Base-by-base conservation (phyloP, 202 grass and related monocot genomes). In the Schoenoplectus tabernaemontani region DNA sequence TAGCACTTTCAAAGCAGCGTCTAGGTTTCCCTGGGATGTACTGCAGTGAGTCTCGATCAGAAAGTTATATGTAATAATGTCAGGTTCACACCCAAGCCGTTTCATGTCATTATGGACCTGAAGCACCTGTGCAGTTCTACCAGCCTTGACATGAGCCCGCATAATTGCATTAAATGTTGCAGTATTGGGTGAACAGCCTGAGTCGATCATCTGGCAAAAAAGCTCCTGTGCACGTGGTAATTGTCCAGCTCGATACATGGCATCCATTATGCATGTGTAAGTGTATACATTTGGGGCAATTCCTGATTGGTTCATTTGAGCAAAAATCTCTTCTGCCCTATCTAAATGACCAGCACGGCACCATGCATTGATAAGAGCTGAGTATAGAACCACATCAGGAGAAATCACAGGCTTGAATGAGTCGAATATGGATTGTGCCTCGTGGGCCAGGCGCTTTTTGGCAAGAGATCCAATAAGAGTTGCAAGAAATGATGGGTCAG, bases 51-150 rank as follows among this genome's bases (percentile, higher is more conserved):
- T 86, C 64, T 98, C 91, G 3, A 98, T 90, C 77, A 98, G 63
- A 68, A 94, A 92, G 56, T 97, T 97, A 87, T 94, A 98, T 19
- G 95, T 98, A 53, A 98, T 98, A 39, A 92, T 79, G 48, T 94
- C 91, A 0, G 95, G 95, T 42, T 94, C 86, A 1, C 91, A 98
- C 9, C 86, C 84, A 2, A 98, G 81, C 78, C 91, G 89, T 42
- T 82, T 81, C 95, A 98, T 98, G 83, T 94, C 89, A 53, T 95
- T 98, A 30, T 94, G 90, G 67, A 98, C 87, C 84, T 97, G 91
- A 56, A 98, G 75, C n/a, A 90, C 95, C 83, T 94, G 86, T 53
- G 90, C 88, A 9, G 89, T 82, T 5, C 85, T 89, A 36, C 91
- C 89, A 0, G 91, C 91, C 78, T 92, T 98, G 51, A 98, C 84